Evolutionary conservation across 768 basidiomycete genomes (phyloP).

Genomic region (Lactarius trivialis): DNA sequence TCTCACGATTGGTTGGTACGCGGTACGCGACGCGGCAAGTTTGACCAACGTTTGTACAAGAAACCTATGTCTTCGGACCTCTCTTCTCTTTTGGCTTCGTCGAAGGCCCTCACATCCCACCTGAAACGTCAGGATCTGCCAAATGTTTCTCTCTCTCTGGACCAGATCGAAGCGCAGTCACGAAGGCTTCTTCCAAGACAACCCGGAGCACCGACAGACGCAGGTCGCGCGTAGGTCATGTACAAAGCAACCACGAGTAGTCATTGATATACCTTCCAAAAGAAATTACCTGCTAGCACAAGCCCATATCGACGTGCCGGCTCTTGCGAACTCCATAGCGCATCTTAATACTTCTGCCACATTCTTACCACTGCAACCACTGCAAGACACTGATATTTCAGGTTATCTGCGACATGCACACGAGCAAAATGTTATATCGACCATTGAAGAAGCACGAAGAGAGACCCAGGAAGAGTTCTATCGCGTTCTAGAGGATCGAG

Average conservation of each 20-base stretch:
- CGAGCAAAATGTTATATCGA: conserved; percentile 90
- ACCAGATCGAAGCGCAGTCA: conserved; percentile 93
- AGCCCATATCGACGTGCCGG: conserved; percentile 89
- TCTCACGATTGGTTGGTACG: conserved; percentile 2
- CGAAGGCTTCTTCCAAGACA: conserved; percentile 74
- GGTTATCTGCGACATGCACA: conserved; percentile 94
- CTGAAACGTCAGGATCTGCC: conserved; percentile 77
- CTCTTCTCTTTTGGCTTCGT: conserved; percentile 63
- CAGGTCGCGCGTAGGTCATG: conserved; percentile 60
- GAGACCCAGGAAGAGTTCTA: conserved; percentile 86
- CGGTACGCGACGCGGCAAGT: background rate
- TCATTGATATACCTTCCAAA: conserved; percentile 14
- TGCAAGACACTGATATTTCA: conserved; percentile 90
- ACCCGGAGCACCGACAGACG: conserved; percentile 53
- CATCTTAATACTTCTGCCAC: conserved; percentile 75
- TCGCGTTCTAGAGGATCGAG: conserved; percentile 65
- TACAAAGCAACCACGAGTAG: background rate
- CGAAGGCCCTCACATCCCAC: conserved; percentile 70
- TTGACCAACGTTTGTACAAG: background rate
- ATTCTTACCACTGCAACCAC: conserved; percentile 82
- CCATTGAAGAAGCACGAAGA: conserved; percentile 84
- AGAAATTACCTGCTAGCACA: conserved; percentile 92
- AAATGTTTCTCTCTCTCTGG: conserved; percentile 80
- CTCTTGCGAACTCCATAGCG: conserved; percentile 75
- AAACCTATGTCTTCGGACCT: conserved; percentile 42